These are phyloP conservation scores for Aspergillus calidoustus DNA, from an alignment of 2,329 filamentous ascomycete genomes.

Conservation along the genomic window DNA sequence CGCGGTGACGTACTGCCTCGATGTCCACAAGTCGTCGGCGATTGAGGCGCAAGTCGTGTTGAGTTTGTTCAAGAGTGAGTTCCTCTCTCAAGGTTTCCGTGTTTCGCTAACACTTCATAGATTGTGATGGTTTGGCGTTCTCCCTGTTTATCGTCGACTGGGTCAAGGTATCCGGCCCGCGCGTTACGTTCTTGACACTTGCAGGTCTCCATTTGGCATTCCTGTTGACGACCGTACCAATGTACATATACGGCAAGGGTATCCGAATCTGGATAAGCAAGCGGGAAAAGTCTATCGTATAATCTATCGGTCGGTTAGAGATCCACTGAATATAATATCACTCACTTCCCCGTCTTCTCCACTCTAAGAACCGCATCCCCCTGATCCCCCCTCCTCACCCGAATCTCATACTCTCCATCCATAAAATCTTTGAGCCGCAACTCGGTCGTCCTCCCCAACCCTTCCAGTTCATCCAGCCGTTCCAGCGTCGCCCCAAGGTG, in stretches of 20 bases:
- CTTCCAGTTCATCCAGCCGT: slow-evolving; percentile 88
- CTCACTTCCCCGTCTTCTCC: not conserved
- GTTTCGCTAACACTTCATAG: slow-evolving; percentile 2
- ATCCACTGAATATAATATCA: not conserved
- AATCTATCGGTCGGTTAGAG: not conserved
- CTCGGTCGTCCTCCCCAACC: slow-evolving; percentile 88
- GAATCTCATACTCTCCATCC: slow-evolving; percentile 76
- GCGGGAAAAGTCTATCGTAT: not conserved
- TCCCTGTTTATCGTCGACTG: slow-evolving; percentile 14
- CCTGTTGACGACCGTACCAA: not conserved
- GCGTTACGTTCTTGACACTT: slow-evolving; percentile 1
- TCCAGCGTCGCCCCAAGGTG: slow-evolving; percentile 81
- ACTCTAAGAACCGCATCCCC: slow-evolving; percentile 10
- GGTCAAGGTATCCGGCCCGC: slow-evolving; percentile 6
- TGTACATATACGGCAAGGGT: slow-evolving; percentile 1
- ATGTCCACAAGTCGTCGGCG: slow-evolving; percentile 3
- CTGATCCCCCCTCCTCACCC: not conserved
- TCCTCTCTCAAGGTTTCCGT: no score
- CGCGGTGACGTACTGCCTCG: slow-evolving; percentile 8
- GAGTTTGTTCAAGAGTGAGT: slow-evolving; percentile 13
- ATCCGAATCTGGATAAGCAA: not conserved
- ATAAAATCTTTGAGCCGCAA: slow-evolving; percentile 94
- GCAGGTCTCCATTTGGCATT: slow-evolving; percentile 2
- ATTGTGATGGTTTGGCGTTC: slow-evolving; percentile 10
- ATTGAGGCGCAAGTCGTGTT: slow-evolving; percentile 11